phyloP scores from a whole-genome alignment of 164 flowering plant genomes.

The Protea cynaroides region DNA sequence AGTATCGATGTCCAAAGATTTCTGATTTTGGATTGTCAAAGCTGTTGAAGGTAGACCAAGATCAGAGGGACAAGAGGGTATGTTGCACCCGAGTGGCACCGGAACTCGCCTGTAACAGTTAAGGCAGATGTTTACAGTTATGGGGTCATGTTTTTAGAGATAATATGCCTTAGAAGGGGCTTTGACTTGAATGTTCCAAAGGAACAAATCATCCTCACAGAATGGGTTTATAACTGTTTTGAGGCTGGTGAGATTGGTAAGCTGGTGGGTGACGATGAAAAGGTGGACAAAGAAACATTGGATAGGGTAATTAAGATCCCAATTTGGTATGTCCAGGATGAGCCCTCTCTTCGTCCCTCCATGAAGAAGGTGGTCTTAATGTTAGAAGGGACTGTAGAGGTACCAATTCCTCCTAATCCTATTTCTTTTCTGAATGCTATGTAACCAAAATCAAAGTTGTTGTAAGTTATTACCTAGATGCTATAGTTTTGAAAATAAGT shows the following conservation, averaged over 20 bases:
- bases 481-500: too few relatives aligned
- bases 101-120: constrained; percentile 19
- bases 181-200: constrained; percentile 7
- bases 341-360: constrained; percentile 30
- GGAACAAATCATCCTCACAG: constrained; percentile 19
- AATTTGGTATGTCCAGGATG: constrained; percentile 35
- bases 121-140: constrained; percentile 36
- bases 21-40: constrained; percentile 27
- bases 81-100: constrained; percentile 39
- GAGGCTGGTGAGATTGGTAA: constrained; percentile 11
- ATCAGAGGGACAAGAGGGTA: constrained; percentile 37
- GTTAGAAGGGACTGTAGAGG: constrained; percentile 31
- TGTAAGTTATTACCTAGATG: too few relatives aligned
- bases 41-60: constrained; percentile 15
- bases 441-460: too few relatives aligned
- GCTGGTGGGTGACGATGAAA: constrained; percentile 12
- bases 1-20: constrained; percentile 9
- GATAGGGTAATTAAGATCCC: constrained; percentile 28
- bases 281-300: constrained; percentile 10
- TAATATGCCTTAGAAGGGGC: constrained; percentile 17
- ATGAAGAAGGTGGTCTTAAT: constrained; percentile 34
- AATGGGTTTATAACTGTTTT: constrained; percentile 29
- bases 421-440: constrained; percentile 4
- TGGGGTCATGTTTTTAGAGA: constrained; percentile 30
- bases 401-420: constrained; percentile 21